Base-by-base conservation (phyloP, 371 early-diverging fungal species). In the Rhizopus delemar region DNA sequence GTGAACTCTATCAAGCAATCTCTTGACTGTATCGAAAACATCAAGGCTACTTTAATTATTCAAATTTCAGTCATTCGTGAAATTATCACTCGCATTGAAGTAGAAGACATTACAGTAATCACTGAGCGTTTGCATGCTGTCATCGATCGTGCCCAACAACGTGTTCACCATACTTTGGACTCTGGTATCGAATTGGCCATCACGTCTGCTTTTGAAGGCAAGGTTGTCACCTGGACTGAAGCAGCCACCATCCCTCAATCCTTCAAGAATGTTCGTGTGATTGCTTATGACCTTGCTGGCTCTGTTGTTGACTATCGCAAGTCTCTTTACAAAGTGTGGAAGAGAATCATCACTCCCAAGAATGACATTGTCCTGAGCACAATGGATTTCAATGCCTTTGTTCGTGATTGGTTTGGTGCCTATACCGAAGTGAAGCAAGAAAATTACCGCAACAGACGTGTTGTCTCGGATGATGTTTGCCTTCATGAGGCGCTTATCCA, bases 191-290 rank as follows among this genome's bases (percentile, higher is more conserved):
- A 59, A 8, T 49, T 64, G 39, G 69, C 73, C 15, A 62, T 77
- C 16, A 51, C 64, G 8, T 59, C 70, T 57, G 73, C 74, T 8
- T 73, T 73, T 51, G 74, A 73, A 68, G 74, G 77, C 49, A 77
- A 77, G 60, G 62, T 68, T 5, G 59, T 73, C 11, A 69, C 77
- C 16, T 73, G 73, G 77, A 62, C 73, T 28, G 77, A 77, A 57
- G 66, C 70, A 2, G 46, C 71, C 15, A 51, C 62, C 22, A 41
- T 77, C 6, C 77, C 77, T 34, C 53, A 54, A 8, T 62, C 71
- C 1, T 77, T 77, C 60, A 62, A 59, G 41, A 53, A 57, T 52
- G 74, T 73, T 31, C 62, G 66, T 28, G 65, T 62, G 4, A 58
- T 77, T 57, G 74, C 71, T 22, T 73, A 71, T 53, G 77, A 77